phyloP scores from a whole-genome alignment of 2,329 filamentous ascomycete genomes.

The Sporothrix dimorphospora region DNA sequence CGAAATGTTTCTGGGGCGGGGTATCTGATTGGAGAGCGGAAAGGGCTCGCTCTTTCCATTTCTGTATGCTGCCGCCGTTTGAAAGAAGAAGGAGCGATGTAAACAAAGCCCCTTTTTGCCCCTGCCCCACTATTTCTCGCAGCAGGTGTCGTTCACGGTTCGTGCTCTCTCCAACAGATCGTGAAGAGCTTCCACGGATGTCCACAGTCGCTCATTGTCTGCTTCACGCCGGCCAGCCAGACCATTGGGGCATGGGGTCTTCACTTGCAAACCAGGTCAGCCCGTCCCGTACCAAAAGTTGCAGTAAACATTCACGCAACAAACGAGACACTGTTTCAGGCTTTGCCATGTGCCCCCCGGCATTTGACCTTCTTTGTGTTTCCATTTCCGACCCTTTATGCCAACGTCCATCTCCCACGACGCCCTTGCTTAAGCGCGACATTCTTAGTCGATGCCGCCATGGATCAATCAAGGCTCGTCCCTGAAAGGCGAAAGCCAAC shows the following conservation, averaged over 20 bases:
- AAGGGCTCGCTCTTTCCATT: not conserved
- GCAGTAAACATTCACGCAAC: not conserved
- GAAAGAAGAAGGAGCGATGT: slow-evolving; percentile 7
- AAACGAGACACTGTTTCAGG: not conserved
- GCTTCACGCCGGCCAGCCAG: not conserved
- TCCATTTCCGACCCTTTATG: no score
- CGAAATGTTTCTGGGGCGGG: not conserved
- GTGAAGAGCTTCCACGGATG: no score
- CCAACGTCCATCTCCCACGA: no score
- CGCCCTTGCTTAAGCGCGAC: no score
- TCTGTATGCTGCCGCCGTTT: not conserved
- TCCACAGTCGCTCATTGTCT: not conserved
- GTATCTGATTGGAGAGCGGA: not conserved
- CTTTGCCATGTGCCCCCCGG: not conserved
- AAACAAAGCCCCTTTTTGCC: not conserved
- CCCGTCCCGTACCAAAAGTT: not conserved
- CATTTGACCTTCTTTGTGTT: not conserved
- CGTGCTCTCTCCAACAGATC: not conserved
- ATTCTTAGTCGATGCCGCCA: no score
- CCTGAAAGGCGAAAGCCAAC: no score
- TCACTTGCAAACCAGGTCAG: not conserved
- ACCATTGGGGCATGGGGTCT: not conserved
- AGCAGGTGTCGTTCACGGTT: not conserved
- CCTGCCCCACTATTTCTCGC: not conserved
- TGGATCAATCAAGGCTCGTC: no score